Percentiles rank a stretch among this genome's conserved stretches.
These are phyloP conservation scores for Bacidia rubella DNA, from an alignment of 495 filamentous ascomycete genomes.

Conservation along the genomic window DNA sequence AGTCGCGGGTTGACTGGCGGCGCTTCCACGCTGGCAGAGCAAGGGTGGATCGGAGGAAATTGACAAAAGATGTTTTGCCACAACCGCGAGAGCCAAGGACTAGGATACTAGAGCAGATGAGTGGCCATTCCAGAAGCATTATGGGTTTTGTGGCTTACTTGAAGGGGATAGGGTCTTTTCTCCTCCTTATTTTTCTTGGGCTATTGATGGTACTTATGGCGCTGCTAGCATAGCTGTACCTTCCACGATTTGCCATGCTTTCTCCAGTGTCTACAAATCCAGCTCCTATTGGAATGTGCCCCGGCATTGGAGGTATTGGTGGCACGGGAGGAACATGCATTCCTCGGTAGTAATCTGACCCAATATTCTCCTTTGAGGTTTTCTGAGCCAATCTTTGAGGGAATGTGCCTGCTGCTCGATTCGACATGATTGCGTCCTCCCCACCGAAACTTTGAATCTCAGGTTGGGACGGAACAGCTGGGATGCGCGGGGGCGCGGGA, in stretches of 20 bases:
- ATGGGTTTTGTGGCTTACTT: slow-evolving; percentile 60
- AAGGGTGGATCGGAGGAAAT: slow-evolving; percentile 79
- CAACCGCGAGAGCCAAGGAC: slow-evolving; percentile 79
- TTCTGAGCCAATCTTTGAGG: slow-evolving; percentile 16
- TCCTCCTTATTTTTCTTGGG: slow-evolving; percentile 77
- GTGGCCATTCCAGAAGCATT: background rate
- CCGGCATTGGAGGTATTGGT: slow-evolving; percentile 39
- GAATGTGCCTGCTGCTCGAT: slow-evolving; percentile 27
- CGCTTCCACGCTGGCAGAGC: slow-evolving; percentile 66
- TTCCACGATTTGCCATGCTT: slow-evolving; percentile 94
- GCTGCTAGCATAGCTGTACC: slow-evolving; percentile 93
- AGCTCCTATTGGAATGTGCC: slow-evolving; percentile 15
- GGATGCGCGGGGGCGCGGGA: slow-evolving; percentile 64
- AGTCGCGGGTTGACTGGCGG: slow-evolving; percentile 35
- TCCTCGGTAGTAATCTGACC: slow-evolving; percentile 17
- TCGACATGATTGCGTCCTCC: slow-evolving; percentile 47
- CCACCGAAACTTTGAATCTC: slow-evolving; percentile 61
- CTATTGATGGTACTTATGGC: slow-evolving; percentile 87
- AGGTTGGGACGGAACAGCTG: slow-evolving; percentile 51
- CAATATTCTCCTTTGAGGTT: slow-evolving; percentile 13
- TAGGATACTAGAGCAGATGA: slow-evolving; percentile 52
- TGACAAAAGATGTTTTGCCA: slow-evolving; percentile 93
- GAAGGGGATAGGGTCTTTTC: slow-evolving; percentile 95
- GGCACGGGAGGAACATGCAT: slow-evolving; percentile 18
- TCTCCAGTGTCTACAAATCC: slow-evolving; percentile 36